Evolutionary conservation across 495 filamentous ascomycete species (phyloP).

Genomic region (Tuber aestivum): DNA sequence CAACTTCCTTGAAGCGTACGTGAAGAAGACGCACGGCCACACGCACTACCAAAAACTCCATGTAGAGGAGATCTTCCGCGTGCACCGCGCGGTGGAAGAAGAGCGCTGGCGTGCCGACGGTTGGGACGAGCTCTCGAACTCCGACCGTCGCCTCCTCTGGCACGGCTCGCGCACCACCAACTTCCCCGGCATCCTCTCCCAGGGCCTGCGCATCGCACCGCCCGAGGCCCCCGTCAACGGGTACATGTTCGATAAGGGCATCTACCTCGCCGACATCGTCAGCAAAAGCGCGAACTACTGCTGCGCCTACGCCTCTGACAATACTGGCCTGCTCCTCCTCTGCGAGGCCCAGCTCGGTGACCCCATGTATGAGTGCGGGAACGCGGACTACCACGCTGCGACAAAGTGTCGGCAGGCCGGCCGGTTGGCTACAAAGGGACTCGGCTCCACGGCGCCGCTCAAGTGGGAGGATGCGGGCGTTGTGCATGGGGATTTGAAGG

Average conservation of each 20-base stretch:
- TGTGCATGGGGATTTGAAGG: slow-evolving; percentile 57
- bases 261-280: slow-evolving; percentile 79
- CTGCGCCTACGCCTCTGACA: slow-evolving; percentile 46
- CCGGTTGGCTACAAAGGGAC: slow-evolving; percentile 61
- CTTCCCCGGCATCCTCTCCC: slow-evolving; percentile 73
- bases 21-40: slow-evolving; percentile 56
- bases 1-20: slow-evolving; percentile 57
- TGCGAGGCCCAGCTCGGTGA: slow-evolving; percentile 74
- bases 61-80: slow-evolving; percentile 74
- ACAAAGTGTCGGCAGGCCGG: slow-evolving; percentile 56
- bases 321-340: slow-evolving; percentile 57
- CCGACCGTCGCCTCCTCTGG: slow-evolving; percentile 71
- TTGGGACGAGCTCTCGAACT: slow-evolving; percentile 47
- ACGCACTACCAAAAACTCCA: slow-evolving; percentile 57
- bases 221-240: slow-evolving; percentile 73
- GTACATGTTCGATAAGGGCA: slow-evolving; percentile 83
- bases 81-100: slow-evolving; percentile 67
- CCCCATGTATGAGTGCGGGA: slow-evolving; percentile 56
- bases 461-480: slow-evolving; percentile 70
- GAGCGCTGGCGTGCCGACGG: slow-evolving; percentile 58
- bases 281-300: slow-evolving; percentile 77
- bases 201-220: slow-evolving; percentile 80
- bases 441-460: slow-evolving; percentile 55
- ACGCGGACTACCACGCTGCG: slow-evolving; percentile 56
- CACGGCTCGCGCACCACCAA: slow-evolving; percentile 75